A percentile compares a stretch with the other conserved stretches of the same genome.
These are phyloP conservation scores for Stachybotrys chlorohalonatus DNA, from an alignment of 2,329 filamentous ascomycete species.

Conservation along the genomic window DNA sequence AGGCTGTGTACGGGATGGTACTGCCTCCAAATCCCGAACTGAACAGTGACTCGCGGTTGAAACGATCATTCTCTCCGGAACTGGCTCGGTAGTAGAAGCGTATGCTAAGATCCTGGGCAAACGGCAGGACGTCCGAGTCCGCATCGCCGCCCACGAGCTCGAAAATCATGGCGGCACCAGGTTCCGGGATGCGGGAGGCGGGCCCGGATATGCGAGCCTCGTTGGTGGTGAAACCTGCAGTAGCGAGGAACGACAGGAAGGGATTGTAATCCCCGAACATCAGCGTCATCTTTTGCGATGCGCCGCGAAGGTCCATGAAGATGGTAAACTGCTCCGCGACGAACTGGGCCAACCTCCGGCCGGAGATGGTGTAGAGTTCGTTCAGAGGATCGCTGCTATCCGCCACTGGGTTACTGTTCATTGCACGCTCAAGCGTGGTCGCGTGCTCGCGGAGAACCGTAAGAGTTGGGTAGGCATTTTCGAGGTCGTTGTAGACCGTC, in stretches of 20 bases:
- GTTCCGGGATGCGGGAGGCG: constrained; percentile 43
- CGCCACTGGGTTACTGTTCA: constrained; percentile 42
- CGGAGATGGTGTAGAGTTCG: constrained; percentile 38
- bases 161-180: constrained; percentile 67
- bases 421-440: constrained; percentile 53
- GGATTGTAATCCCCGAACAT: constrained; percentile 46
- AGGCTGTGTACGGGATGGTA: constrained; percentile 28
- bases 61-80: constrained; percentile 23
- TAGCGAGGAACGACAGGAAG: constrained; percentile 44
- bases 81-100: constrained; percentile 49
- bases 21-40: constrained; percentile 20
- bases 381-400: constrained; percentile 22
- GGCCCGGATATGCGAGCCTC: constrained; percentile 39
- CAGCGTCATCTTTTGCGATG: constrained; percentile 37
- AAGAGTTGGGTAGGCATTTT: constrained; percentile 17
- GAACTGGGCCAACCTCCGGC: constrained; percentile 39
- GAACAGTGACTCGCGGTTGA: constrained; percentile 32
- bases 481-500: constrained; percentile 29
- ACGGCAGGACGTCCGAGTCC: constrained; percentile 1
- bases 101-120: constrained; percentile 32
- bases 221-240: constrained; percentile 35
- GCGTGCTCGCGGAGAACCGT: constrained; percentile 54
- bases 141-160: constrained; percentile 43
- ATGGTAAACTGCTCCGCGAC: constrained; percentile 32
- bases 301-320: constrained; percentile 29